These are phyloP conservation scores for Phytophthora syringae DNA, from an alignment of 352 stramenopile genomes.

Conservation along the genomic window DNA sequence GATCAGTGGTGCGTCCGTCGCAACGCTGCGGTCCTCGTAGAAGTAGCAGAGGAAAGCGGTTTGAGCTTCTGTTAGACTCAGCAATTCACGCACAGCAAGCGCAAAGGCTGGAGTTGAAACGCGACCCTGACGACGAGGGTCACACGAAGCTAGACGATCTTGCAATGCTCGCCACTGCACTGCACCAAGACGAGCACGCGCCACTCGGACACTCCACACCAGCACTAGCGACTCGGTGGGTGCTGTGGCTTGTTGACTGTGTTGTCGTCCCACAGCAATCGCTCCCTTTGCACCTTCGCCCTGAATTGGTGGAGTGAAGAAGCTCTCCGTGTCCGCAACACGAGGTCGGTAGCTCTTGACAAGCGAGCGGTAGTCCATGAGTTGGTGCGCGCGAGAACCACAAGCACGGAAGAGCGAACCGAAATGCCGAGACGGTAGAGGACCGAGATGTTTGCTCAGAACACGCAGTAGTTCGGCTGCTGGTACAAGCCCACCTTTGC, in stretches of 20 bases:
- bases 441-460: slow-evolving; percentile 66
- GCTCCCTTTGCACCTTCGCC: slow-evolving; percentile 32
- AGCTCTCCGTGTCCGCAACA: slow-evolving; percentile 64
- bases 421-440: slow-evolving; percentile 62
- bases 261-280: slow-evolving; percentile 37
- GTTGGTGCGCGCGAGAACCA: slow-evolving; percentile 65
- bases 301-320: slow-evolving; percentile 41
- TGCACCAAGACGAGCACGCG: slow-evolving; percentile 47
- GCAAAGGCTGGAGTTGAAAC: slow-evolving; percentile 55
- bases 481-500: slow-evolving; percentile 66
- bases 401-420: slow-evolving; percentile 66
- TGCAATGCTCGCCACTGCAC: slow-evolving; percentile 57
- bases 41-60: slow-evolving; percentile 78
- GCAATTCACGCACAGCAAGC: slow-evolving; percentile 46
- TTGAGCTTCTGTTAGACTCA: slow-evolving; percentile 69
- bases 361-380: slow-evolving; percentile 76
- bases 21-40: slow-evolving; percentile 75
- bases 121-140: slow-evolving; percentile 59
- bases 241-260: slow-evolving; percentile 54
- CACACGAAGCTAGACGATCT: slow-evolving; percentile 54
- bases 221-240: slow-evolving; percentile 78
- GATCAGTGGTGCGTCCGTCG: slow-evolving; percentile 64
- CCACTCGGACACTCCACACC: slow-evolving; percentile 72
- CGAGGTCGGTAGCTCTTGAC: slow-evolving; percentile 69
- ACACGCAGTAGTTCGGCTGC: slow-evolving; percentile 69